These are phyloP conservation scores for Metarhizium rileyi DNA, from an alignment of 2,329 filamentous ascomycete genomes.

Conservation along the genomic window DNA sequence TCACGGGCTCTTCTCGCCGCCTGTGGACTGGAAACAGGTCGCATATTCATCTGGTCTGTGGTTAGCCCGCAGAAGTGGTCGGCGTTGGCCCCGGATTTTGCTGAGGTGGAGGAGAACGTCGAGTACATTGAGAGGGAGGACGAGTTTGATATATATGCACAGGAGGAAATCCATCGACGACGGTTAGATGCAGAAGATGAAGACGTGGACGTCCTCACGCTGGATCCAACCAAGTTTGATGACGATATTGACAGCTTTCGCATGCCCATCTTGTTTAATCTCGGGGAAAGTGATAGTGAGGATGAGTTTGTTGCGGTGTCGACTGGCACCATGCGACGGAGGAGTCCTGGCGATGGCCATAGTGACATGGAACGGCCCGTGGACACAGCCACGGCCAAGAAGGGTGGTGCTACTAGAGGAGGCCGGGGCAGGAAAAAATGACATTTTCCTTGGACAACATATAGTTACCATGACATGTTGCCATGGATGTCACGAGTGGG, in stretches of 20 bases:
- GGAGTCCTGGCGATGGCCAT: slow-evolving; percentile 67
- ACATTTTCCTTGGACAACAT: not conserved
- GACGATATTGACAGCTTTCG: slow-evolving; percentile 58
- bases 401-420: slow-evolving; percentile 23
- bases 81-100: slow-evolving; percentile 90
- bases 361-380: slow-evolving; percentile 49
- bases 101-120: slow-evolving; percentile 95
- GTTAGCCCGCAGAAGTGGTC: slow-evolving; percentile 95
- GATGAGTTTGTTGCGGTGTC: slow-evolving; percentile 68
- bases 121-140: slow-evolving; percentile 94
- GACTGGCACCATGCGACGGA: slow-evolving; percentile 75
- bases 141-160: slow-evolving; percentile 94
- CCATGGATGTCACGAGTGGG: too few species aligned
- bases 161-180: slow-evolving; percentile 87
- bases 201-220: slow-evolving; percentile 78
- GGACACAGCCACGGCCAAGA: slow-evolving; percentile 28
- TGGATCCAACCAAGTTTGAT: slow-evolving; percentile 56
- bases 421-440: slow-evolving; percentile 33
- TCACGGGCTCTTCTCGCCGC: slow-evolving; percentile 78
- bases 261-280: slow-evolving; percentile 88
- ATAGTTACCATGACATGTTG: too few species aligned
- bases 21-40: slow-evolving; percentile 83
- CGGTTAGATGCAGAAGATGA: slow-evolving; percentile 88
- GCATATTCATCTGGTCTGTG: slow-evolving; percentile 94
- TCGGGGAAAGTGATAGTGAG: slow-evolving; percentile 90